Evolutionary conservation across 192 early-diverging fungal species (phyloP).

Genomic region (Coemansia sp.): DNA sequence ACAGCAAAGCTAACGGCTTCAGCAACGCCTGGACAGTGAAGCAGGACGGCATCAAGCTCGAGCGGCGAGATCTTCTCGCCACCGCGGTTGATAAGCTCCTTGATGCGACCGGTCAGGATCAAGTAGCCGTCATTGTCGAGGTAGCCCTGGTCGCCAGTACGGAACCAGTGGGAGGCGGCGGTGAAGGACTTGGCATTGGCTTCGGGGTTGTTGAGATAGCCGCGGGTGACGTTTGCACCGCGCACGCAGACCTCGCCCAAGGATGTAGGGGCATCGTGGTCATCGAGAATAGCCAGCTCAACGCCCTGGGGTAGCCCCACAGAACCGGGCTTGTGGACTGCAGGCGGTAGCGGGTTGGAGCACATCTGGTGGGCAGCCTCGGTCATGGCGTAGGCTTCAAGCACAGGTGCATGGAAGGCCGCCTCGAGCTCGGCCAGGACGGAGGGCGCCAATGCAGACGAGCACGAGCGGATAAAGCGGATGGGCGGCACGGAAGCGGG

Average conservation of each 20-base stretch:
- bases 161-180: slow-evolving; percentile 66
- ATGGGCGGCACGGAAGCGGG: slow-evolving; percentile 49
- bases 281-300: slow-evolving; percentile 65
- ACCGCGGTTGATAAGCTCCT: slow-evolving; percentile 88
- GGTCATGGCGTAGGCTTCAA: slow-evolving; percentile 86
- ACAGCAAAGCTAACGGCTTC: slow-evolving; percentile 81
- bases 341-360: slow-evolving; percentile 71
- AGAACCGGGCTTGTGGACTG: slow-evolving; percentile 71
- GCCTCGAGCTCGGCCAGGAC: slow-evolving; percentile 67
- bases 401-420: slow-evolving; percentile 65
- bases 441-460: slow-evolving; percentile 69
- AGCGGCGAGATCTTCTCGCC: slow-evolving; percentile 91
- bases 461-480: slow-evolving; percentile 81
- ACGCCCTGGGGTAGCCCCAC: slow-evolving; percentile 78
- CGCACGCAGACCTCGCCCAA: slow-evolving; percentile 83
- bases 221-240: slow-evolving; percentile 77
- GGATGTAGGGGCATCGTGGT: slow-evolving; percentile 26
- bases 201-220: slow-evolving; percentile 69
- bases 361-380: slow-evolving; percentile 90
- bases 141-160: slow-evolving; percentile 83
- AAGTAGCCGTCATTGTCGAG: slow-evolving; percentile 76
- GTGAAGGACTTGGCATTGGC: slow-evolving; percentile 66
- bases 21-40: slow-evolving; percentile 64
- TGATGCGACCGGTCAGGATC: slow-evolving; percentile 80
- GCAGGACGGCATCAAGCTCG: slow-evolving; percentile 73